Evolutionary conservation across 2,329 filamentous ascomycete species (phyloP), one percentile per base, ranked within the genome.

Genomic region (Geosmithia putterillii): DNA sequence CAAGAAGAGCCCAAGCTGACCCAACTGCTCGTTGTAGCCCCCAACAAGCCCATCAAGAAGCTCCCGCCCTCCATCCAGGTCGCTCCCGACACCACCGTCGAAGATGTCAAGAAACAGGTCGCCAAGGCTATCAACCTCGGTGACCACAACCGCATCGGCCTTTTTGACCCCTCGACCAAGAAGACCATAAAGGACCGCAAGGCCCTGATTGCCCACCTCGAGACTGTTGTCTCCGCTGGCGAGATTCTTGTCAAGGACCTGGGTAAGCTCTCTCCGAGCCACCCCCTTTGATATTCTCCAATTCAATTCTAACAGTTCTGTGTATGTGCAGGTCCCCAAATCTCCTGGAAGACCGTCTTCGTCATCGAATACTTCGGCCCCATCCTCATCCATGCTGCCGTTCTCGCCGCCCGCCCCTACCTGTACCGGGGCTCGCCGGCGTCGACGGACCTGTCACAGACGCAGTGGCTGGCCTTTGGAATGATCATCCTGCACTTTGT

Each of bases 341-440:
- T 95, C 44, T 79, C 79, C 48, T 98, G 92, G 92, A 81, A 80
- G 50, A 92, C 86, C 47, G 90, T 96, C 61, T 98, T 90, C 71
- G 68, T 95, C 49, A 81, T 95, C 68, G 92, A 98, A 66, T 98
- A 98, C 64, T 66, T 92, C 51, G 92, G 92, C 4, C 92, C 92
- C 6, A 75, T 96, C 55, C 65, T 95, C 55, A 84, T 96, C 66
- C 89, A 95, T 67, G 76, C 78, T 38, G 69, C 86, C 53, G 71
- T 82, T 59, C 68, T 88, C 61, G 80, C 74, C 52, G 69, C 85
- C 44, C 84, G 88, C 41, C 79, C 83, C 20, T 79, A 83, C 60
- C 69, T 69, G 47, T 66, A 73, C 58, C 63, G 65, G 46, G 57
- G 57, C 50, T 58, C 58, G 50, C 57, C 67, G 53, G 58, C 36